Conservation (phyloP, 768 basidiomycete genomes). For the Lentinula sp. region DNA sequence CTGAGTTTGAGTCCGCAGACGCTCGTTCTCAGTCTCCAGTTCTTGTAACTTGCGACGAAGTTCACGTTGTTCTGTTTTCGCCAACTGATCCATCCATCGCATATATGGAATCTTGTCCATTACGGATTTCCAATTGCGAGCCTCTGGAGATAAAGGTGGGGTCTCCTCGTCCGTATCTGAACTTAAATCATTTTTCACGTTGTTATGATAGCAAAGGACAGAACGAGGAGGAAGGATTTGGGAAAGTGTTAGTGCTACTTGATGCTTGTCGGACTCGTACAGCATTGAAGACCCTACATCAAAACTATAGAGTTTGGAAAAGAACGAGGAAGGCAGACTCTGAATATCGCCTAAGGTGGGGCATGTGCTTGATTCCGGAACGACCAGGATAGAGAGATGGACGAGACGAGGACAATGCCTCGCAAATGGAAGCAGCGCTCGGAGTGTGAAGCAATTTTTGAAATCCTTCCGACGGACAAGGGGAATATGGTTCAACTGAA, state of each 20-base stretch:
- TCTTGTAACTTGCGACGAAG: background rate
- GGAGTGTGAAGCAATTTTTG: background rate
- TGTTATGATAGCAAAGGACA: background rate
- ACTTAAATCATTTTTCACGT: background rate
- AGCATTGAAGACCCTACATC: background rate
- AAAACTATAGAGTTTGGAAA: background rate
- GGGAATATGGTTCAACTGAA: background rate
- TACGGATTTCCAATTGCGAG: background rate
- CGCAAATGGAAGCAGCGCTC: background rate
- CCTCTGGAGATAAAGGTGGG: background rate
- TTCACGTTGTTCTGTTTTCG: background rate
- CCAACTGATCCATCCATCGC: background rate
- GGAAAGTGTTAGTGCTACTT: background rate
- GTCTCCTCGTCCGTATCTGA: background rate
- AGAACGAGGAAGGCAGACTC: background rate
- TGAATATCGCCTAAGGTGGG: background rate
- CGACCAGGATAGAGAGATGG: background rate
- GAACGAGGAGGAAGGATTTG: background rate
- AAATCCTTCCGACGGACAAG: background rate
- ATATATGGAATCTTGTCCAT: background rate
- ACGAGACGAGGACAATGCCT: background rate
- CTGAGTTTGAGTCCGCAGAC: background rate
- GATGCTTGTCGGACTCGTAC: background rate
- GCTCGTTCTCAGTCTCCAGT: background rate
- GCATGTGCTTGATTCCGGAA: background rate